A percentile compares a stretch with the other conserved stretches of the same genome.
phyloP scores from a whole-genome alignment of 768 basidiomycete species.

The Mrakia blollopis region DNA sequence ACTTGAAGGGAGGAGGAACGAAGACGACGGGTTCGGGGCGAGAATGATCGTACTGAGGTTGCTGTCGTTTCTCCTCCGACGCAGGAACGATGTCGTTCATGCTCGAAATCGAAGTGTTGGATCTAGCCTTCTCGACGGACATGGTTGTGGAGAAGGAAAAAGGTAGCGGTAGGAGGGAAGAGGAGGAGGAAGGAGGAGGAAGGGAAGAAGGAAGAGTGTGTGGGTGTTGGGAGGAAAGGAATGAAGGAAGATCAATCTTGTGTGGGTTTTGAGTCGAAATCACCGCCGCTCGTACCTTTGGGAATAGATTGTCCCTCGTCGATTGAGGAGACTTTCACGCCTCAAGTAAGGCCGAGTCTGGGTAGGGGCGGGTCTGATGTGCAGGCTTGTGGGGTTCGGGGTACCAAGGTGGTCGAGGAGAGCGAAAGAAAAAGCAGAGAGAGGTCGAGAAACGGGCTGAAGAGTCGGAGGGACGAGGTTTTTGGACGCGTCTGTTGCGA shows the following conservation, averaged over 20 bases:
- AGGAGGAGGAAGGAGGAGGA: neutral
- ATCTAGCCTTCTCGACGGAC: constrained; percentile 5
- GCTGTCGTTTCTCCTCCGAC: constrained; percentile 6
- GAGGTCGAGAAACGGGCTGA: no score
- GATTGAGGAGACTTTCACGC: no score
- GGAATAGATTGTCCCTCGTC: no score
- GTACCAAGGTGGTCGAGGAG: no score
- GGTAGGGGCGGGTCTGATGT: no score
- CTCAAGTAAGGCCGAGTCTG: no score
- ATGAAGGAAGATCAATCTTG: neutral
- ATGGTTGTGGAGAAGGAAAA: neutral
- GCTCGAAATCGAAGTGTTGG: neutral
- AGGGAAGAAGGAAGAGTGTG: neutral
- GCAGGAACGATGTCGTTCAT: neutral
- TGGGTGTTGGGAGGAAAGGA: neutral
- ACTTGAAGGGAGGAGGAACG: constrained; percentile 34
- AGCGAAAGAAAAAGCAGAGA: no score
- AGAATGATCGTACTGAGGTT: neutral
- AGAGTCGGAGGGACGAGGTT: no score
- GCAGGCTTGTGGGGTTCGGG: no score
- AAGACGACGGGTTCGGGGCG: constrained; percentile 33
- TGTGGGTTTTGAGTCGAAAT: neutral
- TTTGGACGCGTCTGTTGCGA: no score
- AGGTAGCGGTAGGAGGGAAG: neutral
- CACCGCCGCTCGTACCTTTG: neutral